phyloP scores from a whole-genome alignment of 2,329 filamentous ascomycete genomes.

The Scolecobasidium constrictum region DNA sequence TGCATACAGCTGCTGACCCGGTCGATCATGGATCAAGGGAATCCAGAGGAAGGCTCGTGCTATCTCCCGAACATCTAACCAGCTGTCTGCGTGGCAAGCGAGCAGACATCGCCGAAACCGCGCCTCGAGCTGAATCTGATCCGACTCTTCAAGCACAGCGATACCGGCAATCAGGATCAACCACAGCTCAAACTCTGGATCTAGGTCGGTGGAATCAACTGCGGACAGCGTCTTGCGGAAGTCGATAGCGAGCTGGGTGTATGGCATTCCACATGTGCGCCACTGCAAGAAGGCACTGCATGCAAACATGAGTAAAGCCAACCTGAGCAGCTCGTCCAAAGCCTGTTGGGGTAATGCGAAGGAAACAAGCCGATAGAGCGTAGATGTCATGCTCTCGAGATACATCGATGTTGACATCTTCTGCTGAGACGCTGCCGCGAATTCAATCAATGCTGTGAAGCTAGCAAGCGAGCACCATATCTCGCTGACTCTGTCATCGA shows the following conservation, averaged over 20 bases:
- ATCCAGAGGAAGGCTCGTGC: background rate
- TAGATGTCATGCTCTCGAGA: slow-evolving; percentile 25
- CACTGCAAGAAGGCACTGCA: slow-evolving; percentile 31
- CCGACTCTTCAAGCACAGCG: background rate
- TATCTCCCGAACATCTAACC: background rate
- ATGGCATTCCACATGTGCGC: slow-evolving; percentile 16
- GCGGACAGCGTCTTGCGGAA: background rate
- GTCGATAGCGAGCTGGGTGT: slow-evolving; percentile 12
- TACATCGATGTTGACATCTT: slow-evolving; percentile 15
- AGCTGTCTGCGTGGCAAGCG: background rate
- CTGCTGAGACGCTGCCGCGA: slow-evolving; percentile 14
- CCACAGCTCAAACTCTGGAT: background rate
- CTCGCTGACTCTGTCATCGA: slow-evolving; percentile 14
- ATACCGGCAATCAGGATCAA: background rate
- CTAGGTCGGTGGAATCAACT: background rate
- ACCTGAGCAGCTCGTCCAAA: slow-evolving; percentile 25
- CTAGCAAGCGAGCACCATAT: slow-evolving; percentile 17
- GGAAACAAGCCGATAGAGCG: slow-evolving; percentile 30
- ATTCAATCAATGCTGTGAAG: slow-evolving; percentile 20
- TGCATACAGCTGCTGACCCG: background rate
- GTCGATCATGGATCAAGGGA: background rate
- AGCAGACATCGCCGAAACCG: background rate
- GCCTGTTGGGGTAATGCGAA: background rate
- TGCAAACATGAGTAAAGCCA: slow-evolving; percentile 28
- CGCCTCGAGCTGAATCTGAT: background rate